Conservation (phyloP, 768 basidiomycete species). For the Boletus patriciae region DNA sequence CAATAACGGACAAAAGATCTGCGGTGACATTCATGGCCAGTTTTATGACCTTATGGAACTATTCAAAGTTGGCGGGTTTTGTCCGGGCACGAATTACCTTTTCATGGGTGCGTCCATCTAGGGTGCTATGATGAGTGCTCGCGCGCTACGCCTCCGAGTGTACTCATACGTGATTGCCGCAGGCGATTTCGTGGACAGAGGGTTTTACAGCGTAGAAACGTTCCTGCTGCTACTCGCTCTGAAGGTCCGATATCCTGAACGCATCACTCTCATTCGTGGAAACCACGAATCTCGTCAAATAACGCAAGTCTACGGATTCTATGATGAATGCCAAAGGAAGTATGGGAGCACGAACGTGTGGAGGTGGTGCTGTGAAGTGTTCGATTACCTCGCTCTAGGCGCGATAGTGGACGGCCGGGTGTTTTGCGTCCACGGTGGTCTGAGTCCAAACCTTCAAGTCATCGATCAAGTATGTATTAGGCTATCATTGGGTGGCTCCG, state of each 20-base stretch:
- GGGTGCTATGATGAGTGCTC: not conserved
- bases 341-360: conserved; percentile 94
- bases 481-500: conserved; percentile 17
- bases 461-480: conserved; percentile 77
- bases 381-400: conserved; percentile 92
- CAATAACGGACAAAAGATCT: conserved; percentile 52
- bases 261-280: conserved; percentile 94
- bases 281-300: conserved; percentile 99
- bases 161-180: conserved; percentile 16
- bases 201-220: conserved; percentile 96
- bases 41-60: conserved; percentile 97
- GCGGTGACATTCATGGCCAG: conserved; percentile 96
- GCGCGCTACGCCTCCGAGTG: conserved; percentile 3
- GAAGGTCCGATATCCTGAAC: conserved; percentile 96
- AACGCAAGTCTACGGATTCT: conserved; percentile 93
- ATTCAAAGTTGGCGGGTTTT: conserved; percentile 89
- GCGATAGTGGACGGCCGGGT: conserved; percentile 97
- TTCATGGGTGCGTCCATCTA: conserved; percentile 76
- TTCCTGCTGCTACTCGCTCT: conserved; percentile 92
- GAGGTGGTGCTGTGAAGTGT: conserved; percentile 98
- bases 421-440: conserved; percentile 95
- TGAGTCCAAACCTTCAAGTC: conserved; percentile 83
- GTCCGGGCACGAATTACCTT: conserved; percentile 92
- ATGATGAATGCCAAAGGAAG: conserved; percentile 96
- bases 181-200: conserved; percentile 98